These are phyloP conservation scores for Forsythia suspensa DNA, from an alignment of 257 asterid species.

Conservation along the genomic window DNA sequence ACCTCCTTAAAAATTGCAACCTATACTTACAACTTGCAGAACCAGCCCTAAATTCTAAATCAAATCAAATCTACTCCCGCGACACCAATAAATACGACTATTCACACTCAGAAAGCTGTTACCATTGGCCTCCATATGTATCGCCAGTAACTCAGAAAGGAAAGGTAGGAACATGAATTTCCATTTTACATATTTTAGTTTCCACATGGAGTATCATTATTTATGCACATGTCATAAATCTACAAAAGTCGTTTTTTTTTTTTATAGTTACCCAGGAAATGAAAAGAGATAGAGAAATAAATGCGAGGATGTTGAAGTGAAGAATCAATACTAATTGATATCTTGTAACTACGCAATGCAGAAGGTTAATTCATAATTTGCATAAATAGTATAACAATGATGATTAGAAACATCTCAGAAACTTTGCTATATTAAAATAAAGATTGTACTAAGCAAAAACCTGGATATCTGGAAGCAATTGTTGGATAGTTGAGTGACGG, in stretches of 20 bases:
- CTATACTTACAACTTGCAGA: not conserved
- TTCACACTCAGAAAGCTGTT: not conserved
- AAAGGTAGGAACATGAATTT: not conserved
- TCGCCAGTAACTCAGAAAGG: not conserved
- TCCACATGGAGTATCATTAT: not conserved
- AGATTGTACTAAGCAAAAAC: slow-evolving; percentile 38
- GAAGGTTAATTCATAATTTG: not conserved
- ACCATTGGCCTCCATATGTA: not conserved
- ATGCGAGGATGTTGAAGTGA: not conserved
- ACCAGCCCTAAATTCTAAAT: not conserved
- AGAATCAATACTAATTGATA: not conserved
- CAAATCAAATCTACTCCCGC: not conserved
- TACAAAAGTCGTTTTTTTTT: not conserved
- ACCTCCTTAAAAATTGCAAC: not conserved
- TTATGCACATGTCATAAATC: not conserved
- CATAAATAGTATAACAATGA: not conserved
- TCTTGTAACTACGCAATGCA: not conserved
- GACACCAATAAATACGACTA: not conserved
- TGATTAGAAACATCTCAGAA: not conserved
- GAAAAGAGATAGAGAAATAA: not conserved
- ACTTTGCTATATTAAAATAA: not conserved
- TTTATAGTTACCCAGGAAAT: not conserved
- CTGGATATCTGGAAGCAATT: slow-evolving; percentile 97
- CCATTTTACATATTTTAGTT: not conserved
- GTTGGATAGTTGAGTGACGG: slow-evolving; percentile 70